Conservation (phyloP, 2,329 filamentous ascomycete species). For the Ceratocystis destructans region DNA sequence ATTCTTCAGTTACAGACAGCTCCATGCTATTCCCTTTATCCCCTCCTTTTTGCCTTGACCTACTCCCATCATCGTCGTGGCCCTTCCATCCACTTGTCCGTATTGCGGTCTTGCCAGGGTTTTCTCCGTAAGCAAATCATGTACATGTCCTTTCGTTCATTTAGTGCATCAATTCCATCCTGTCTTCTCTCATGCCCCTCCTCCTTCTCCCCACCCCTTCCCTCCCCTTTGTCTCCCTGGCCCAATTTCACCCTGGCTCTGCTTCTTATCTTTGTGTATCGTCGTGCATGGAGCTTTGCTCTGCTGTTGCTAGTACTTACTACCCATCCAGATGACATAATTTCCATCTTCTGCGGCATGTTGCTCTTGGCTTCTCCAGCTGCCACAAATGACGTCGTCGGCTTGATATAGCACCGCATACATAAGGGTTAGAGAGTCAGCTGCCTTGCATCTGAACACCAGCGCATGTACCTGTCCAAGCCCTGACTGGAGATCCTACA, state of each 20-base stretch:
- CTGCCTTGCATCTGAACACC: not conserved
- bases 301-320: not conserved
- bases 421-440: not conserved
- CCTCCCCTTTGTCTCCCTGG: not conserved
- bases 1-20: not conserved
- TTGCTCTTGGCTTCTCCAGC: not conserved
- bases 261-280: conserved; percentile 1
- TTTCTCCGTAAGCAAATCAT: too few relatives aligned
- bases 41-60: too few relatives aligned
- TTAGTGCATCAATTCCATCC: too few relatives aligned
- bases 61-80: too few relatives aligned
- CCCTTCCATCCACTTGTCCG: too few relatives aligned
- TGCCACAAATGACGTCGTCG: not conserved
- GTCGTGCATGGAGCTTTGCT: not conserved
- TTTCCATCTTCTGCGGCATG: not conserved
- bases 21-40: not conserved
- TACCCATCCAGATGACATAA: not conserved
- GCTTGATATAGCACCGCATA: not conserved
- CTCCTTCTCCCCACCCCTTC: not conserved
- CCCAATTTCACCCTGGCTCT: not conserved
- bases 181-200: not conserved
- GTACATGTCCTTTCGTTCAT: too few relatives aligned
- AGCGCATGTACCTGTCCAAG: not conserved
- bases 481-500: not conserved
- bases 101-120: too few relatives aligned